Conservation (phyloP, 306 rosid genomes). For the Castanea crenata region DNA sequence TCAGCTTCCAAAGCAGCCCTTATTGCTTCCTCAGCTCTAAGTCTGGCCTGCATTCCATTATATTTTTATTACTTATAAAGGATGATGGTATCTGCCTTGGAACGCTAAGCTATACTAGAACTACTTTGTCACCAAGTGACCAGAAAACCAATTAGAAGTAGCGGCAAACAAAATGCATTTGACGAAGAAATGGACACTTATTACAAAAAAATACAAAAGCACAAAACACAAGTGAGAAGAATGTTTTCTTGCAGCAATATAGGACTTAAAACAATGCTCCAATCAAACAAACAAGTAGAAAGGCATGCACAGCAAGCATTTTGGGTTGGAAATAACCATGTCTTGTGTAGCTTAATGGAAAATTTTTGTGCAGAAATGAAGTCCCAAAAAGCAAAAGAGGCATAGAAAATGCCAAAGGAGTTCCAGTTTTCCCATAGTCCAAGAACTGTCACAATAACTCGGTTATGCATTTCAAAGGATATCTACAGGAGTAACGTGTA, state of each 20-base stretch:
- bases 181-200: not conserved
- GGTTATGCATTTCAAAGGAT: not conserved
- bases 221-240: slow-evolving; percentile 9
- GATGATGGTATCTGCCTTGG: not conserved
- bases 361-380: not conserved
- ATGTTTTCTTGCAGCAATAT: slow-evolving; percentile 8
- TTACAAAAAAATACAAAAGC: not conserved
- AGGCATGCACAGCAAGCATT: not conserved
- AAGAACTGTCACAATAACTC: not conserved
- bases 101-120: not conserved
- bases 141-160: not conserved
- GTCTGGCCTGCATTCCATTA: slow-evolving; percentile 54
- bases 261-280: not conserved
- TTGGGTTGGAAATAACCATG: slow-evolving; percentile 14
- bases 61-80: not conserved
- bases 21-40: slow-evolving; percentile 72
- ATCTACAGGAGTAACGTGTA: not conserved
- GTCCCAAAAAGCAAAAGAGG: not conserved
- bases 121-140: too few relatives aligned
- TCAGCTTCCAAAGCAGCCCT: slow-evolving; percentile 75
- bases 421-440: not conserved
- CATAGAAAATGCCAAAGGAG: not conserved
- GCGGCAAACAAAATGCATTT: not conserved
- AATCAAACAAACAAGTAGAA: slow-evolving; percentile 6
- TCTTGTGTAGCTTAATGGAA: slow-evolving; percentile 16